These are phyloP conservation scores for bread wheat (Triticum aestivum) DNA, from an alignment of 176 grass and related monocot species.

Conservation along the genomic window DNA sequence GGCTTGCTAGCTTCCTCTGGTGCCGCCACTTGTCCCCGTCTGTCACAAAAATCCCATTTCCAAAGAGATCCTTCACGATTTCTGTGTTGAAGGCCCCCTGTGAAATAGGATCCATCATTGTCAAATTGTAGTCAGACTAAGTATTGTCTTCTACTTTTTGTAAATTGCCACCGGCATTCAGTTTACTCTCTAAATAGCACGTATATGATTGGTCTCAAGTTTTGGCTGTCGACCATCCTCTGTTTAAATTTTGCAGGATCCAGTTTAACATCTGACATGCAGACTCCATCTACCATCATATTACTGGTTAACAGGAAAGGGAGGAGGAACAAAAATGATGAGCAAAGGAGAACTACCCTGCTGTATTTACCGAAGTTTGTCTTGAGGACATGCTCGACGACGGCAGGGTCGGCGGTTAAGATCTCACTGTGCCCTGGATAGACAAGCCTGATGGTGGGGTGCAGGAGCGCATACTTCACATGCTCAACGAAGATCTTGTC, in stretches of 20 bases:
- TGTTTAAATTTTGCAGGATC: background rate
- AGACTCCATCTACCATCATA: background rate
- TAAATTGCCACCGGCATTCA: background rate
- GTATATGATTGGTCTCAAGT: background rate
- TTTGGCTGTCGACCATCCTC: background rate
- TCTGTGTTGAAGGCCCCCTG: constrained; percentile 21
- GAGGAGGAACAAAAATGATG: background rate
- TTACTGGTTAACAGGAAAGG: background rate
- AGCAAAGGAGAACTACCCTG: constrained; percentile 31
- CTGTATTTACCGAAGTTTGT: constrained; percentile 60
- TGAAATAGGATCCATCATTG: background rate
- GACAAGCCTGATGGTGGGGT: constrained; percentile 46
- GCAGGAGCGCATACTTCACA: background rate
- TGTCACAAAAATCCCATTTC: constrained; percentile 60
- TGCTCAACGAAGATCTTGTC: constrained; percentile 44
- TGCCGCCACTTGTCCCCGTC: constrained; percentile 64
- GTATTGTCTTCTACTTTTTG: background rate
- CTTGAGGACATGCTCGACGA: constrained; percentile 53
- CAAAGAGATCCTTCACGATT: constrained; percentile 58
- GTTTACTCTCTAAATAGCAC: background rate
- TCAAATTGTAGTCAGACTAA: background rate
- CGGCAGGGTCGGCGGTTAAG: constrained; percentile 32
- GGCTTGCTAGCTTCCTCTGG: constrained; percentile 69
- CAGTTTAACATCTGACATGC: background rate
- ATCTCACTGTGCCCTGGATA: constrained; percentile 28